A percentile compares a stretch with the other conserved stretches of the same genome.
phyloP scores from a whole-genome alignment of 768 basidiomycete species.

The Strobilomyces dryophilus region DNA sequence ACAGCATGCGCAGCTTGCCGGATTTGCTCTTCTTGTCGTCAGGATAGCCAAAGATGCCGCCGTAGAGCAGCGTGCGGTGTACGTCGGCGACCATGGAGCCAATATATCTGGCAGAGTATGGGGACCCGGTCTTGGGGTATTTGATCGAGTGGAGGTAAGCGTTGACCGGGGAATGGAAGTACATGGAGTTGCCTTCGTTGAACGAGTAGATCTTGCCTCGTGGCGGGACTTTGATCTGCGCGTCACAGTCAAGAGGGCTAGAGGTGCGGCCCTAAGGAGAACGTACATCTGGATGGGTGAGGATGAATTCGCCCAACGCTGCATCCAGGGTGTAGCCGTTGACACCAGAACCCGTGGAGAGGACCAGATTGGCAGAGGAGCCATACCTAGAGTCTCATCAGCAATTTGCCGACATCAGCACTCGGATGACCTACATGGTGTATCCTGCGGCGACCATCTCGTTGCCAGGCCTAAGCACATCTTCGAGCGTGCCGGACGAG shows the following conservation, averaged over 20 bases:
- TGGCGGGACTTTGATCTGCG: constrained; percentile 83
- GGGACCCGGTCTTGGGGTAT: constrained; percentile 69
- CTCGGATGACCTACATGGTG: constrained; percentile 68
- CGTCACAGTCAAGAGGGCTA: not conserved
- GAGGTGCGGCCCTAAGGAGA: not conserved
- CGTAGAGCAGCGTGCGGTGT: constrained; percentile 92
- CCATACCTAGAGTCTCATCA: constrained; percentile 58
- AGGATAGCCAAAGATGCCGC: constrained; percentile 98
- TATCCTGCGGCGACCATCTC: constrained; percentile 99
- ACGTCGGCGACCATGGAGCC: constrained; percentile 99
- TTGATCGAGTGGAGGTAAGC: constrained; percentile 91
- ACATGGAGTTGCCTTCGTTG: constrained; percentile 97
- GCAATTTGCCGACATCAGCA: not conserved
- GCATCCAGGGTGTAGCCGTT: constrained; percentile 98
- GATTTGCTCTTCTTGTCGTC: constrained; percentile 96
- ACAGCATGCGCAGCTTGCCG: constrained; percentile 91
- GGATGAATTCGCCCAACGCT: constrained; percentile 94
- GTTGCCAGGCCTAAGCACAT: constrained; percentile 89
- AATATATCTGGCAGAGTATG: constrained; percentile 91
- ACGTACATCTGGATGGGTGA: constrained; percentile 91
- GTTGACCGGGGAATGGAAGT: constrained; percentile 79
- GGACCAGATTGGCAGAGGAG: constrained; percentile 93
- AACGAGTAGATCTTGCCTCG: constrained; percentile 99
- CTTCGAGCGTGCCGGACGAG: constrained; percentile 74
- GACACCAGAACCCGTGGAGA: constrained; percentile 92